Evolutionary conservation across 1,284 basidiomycete species (phyloP), one percentile per base, ranked within the genome.

Genomic region (Trichosporon asahii): DNA sequence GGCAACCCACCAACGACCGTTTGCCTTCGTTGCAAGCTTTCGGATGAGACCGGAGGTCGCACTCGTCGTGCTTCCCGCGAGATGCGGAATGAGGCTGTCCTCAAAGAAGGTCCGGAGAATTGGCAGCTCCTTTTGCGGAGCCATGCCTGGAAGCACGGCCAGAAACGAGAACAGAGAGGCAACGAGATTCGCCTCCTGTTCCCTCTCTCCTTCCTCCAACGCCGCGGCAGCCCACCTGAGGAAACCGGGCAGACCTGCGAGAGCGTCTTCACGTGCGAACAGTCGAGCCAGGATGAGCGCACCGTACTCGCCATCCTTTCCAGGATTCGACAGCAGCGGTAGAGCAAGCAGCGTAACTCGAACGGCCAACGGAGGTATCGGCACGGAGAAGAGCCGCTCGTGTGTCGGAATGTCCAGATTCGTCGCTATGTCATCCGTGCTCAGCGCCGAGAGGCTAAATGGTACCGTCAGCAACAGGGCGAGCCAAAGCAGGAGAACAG

Each of bases 381-480:
- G 79, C 7, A 33, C 40, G 0, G 73, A 35, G 15, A 91, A 89
- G 77, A 91, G 90, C 37, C 93, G 82, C 35, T 88, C 78, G 3
- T 91, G 92, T 8, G 93, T 89, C 5, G 86, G 84, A 72, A 90
- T 88, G 23, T 80, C 78, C 74, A 89, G 89, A 0, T 88, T 91
- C 18, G 64, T 70, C 15, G 64, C 29, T 6, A 65, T 29, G 1
- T 67, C 29, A 21, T 70, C n/a, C 15, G 71, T 15, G n/a, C 74
- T 67, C 68, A 98, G 93, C 72, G 93, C 91, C 18, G 88, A 86
- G 63, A 99, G 85, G 78, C 93, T 90, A 80, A 99, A 99, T 0
- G 97, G 97, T 23, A 98, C 90, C 85, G 94, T 94, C 83, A 92
- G 92, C 66, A 98, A 91, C 18, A 99, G 88, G 18, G 94, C 93